Base-by-base conservation (phyloP, 495 filamentous ascomycete genomes). In the Neurospora sp. region DNA sequence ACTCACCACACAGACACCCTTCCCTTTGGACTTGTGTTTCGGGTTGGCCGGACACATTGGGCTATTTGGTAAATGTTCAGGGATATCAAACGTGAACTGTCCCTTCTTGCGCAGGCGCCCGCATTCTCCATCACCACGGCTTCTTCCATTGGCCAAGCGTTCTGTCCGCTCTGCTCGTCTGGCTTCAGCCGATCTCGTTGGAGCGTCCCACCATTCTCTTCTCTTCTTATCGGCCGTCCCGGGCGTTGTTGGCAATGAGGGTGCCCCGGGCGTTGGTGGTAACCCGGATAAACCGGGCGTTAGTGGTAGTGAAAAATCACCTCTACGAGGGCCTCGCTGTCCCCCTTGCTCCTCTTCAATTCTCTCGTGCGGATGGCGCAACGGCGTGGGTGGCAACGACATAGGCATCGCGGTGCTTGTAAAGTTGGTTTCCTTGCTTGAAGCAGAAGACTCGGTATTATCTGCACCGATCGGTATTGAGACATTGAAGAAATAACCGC, bases 11-110 rank as follows among this genome's bases (percentile, higher is more conserved):
- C 90, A 92, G 5, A 90, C 82, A 3, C 85, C 88, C 70, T 79
- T 87, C 37, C 87, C 87, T 22, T 82, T 80, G 46, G 83, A 85
- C 73, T 83, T 84, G 76, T 85, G 83, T 74, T 85, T 85, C 66
- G 83, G 82, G 81, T 87, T 84, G 46, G 85, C 81, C 9, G 90
- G 90, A 79, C 90, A 92, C 75, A 91, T 80, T 48, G 89, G 89
- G 75, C 88, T 91, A 66, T 71, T 85, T 12, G 88, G 88, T 20
- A 91, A 78, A 80, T 92, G 90, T 59, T 91, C 89, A n/a, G 89
- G 89, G 22, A 90, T 77, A 69, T 88, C 82, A 72, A 88, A 84
- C 69, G 87, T 83, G 74, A 90, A 88, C 69, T 76, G 48, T 12
- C 48, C 72, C 41, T 66, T 73, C 68, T 75, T 76, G 48, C 68